A percentile compares a stretch with the other conserved stretches of the same genome.
Conservation (phyloP, 495 filamentous ascomycete species). For the Apiosordaria backusii region DNA sequence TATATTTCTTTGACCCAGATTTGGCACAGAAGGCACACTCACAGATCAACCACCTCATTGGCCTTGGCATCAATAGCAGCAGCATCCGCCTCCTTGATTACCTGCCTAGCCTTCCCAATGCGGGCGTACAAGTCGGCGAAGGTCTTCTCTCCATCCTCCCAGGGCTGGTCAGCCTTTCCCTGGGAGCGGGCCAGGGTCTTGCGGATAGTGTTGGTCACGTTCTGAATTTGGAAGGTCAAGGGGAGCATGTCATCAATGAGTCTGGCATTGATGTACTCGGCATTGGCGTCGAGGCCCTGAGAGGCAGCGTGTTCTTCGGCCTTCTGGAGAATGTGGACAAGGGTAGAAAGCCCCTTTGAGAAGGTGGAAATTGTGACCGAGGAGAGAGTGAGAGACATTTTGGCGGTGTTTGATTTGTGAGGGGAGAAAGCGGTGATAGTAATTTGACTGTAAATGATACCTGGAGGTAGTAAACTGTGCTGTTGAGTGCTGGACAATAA, state of each 20-base stretch:
- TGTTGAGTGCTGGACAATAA: too few species aligned
- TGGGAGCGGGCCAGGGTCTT: slow-evolving; percentile 40
- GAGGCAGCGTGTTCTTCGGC: slow-evolving; percentile 27
- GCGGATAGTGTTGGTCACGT: slow-evolving; percentile 34
- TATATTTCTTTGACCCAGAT: neutral
- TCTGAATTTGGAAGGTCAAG: slow-evolving; percentile 44
- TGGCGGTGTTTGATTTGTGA: neutral
- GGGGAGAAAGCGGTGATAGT: neutral
- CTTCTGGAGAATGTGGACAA: slow-evolving; percentile 23
- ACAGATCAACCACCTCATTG: slow-evolving; percentile 29
- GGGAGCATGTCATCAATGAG: slow-evolving; percentile 48
- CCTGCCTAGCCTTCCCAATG: slow-evolving; percentile 17
- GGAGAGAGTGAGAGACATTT: neutral
- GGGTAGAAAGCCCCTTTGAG: slow-evolving; percentile 12
- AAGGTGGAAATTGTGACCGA: neutral
- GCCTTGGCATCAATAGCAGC: slow-evolving; percentile 33
- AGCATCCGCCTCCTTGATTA: slow-evolving; percentile 35
- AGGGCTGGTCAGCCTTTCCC: slow-evolving; percentile 33
- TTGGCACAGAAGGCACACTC: neutral
- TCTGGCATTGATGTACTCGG: slow-evolving; percentile 23
- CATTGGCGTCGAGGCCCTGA: slow-evolving; percentile 23
- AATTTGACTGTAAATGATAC: neutral
- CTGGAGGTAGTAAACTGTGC: neutral
- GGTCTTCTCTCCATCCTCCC: slow-evolving; percentile 17
- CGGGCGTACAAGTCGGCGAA: slow-evolving; percentile 15